These are phyloP conservation scores for Tribonema minus DNA, from an alignment of 108 stramenopile genomes.

Conservation along the genomic window DNA sequence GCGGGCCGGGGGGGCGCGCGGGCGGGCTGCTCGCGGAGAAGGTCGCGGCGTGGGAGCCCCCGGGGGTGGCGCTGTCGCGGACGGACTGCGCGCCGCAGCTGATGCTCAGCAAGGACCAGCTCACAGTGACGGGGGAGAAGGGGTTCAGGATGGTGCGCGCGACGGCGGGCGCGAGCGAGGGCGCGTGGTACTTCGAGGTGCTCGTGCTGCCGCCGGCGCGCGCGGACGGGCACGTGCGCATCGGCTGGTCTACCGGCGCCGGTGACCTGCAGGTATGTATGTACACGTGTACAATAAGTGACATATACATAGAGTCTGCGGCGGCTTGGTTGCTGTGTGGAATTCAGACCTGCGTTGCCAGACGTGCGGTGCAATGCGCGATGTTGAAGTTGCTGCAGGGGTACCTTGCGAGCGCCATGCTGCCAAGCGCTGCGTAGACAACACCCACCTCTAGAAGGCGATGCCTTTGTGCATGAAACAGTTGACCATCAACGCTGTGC, in stretches of 20 bases:
- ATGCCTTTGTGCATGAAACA: too few species aligned
- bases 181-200: constrained; percentile 25
- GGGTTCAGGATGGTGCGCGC: constrained; percentile 28
- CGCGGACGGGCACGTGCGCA: constrained; percentile 15
- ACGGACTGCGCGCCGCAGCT: constrained; percentile 24
- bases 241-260: constrained; percentile 11
- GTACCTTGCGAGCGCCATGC: too few species aligned
- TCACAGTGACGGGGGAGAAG: constrained; percentile 4
- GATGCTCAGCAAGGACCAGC: constrained; percentile 15
- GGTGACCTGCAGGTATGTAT: too few species aligned
- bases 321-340: too few species aligned
- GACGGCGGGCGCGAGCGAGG: constrained; percentile 3
- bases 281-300: too few species aligned
- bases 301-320: too few species aligned
- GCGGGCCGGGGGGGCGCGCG: background rate
- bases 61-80: background rate
- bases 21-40: background rate
- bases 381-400: too few species aligned
- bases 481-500: too few species aligned
- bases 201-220: constrained; percentile 5
- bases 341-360: too few species aligned
- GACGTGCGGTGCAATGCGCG: too few species aligned
- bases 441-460: too few species aligned
- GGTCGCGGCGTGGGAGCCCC: background rate
- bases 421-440: too few species aligned